Conservation (phyloP, 345 rosid genomes). For the Aquilaria sinensis region DNA sequence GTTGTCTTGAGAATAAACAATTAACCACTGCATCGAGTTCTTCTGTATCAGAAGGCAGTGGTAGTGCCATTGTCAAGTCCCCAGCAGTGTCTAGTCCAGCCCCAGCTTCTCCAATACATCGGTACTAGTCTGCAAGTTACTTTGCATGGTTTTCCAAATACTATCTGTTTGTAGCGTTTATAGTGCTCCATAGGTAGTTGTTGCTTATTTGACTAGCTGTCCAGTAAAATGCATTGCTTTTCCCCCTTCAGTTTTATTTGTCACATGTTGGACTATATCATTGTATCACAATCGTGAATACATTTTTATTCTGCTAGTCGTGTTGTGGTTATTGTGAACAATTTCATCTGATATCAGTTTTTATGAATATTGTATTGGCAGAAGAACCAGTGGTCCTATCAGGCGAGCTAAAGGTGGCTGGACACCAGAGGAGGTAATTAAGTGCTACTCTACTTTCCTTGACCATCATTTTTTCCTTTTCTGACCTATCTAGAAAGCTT, state of each 20-base stretch:
- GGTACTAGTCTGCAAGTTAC: slow-evolving; percentile 24
- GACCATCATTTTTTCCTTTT: background rate
- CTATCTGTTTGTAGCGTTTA: background rate
- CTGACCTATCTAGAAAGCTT: background rate
- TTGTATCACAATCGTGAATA: background rate
- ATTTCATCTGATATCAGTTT: slow-evolving; percentile 7
- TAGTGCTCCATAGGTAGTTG: background rate
- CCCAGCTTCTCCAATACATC: slow-evolving; percentile 51
- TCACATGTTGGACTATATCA: background rate
- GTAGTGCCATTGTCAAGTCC: slow-evolving; percentile 55
- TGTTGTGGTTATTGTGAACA: slow-evolving; percentile 10
- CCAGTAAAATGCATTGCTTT: background rate
- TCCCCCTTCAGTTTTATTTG: background rate
- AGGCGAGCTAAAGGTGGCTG: slow-evolving; percentile 99
- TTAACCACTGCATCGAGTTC: slow-evolving; percentile 64
- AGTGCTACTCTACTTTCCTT: background rate
- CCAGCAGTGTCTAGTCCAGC: slow-evolving; percentile 69
- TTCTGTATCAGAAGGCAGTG: slow-evolving; percentile 72
- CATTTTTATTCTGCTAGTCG: background rate
- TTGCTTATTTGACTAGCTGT: background rate
- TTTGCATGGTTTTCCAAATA: background rate
- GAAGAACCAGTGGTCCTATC: slow-evolving; percentile 96
- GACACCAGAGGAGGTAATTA: slow-evolving; percentile 84
- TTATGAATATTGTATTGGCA: slow-evolving; percentile 26
- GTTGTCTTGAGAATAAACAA: slow-evolving; percentile 87